phyloP scores from a whole-genome alignment of 768 basidiomycete genomes.

The Kwoniella shandongensis region DNA sequence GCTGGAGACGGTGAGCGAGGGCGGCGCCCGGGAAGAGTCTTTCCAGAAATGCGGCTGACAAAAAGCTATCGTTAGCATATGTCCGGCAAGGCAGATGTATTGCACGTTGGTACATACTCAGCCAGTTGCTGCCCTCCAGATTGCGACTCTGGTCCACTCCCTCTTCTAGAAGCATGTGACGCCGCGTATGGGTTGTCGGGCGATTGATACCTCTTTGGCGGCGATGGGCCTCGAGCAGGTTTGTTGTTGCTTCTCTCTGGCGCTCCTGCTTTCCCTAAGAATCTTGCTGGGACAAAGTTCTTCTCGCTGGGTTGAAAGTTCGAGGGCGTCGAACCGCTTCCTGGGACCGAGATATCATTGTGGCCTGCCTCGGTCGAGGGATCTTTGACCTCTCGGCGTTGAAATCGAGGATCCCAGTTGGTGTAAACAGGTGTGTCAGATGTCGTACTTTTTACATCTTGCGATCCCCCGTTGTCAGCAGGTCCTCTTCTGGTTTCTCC shows the following conservation, averaged over 20 bases:
- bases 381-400: too few species aligned
- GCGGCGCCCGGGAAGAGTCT: not conserved
- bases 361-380: too few species aligned
- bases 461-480: too few species aligned
- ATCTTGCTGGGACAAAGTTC: conserved; percentile 5
- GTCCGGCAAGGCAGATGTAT: too few species aligned
- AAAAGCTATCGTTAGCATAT: too few species aligned
- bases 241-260: not conserved
- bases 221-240: not conserved
- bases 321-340: not conserved
- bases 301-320: conserved; percentile 3
- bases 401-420: not conserved
- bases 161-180: not conserved
- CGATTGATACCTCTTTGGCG: not conserved
- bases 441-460: too few species aligned
- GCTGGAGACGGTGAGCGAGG: conserved; percentile 11
- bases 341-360: not conserved
- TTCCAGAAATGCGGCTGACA: too few species aligned
- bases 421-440: too few species aligned
- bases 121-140: conserved; percentile 1
- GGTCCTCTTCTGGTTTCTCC: too few species aligned
- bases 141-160: not conserved
- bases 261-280: not conserved
- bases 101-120: conserved; percentile 16
- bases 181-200: too few species aligned